Percentiles rank a stretch among this genome's conserved stretches.
Conservation (phyloP, 139 green algal genomes). For the Astrephomene gubernaculifera region DNA sequence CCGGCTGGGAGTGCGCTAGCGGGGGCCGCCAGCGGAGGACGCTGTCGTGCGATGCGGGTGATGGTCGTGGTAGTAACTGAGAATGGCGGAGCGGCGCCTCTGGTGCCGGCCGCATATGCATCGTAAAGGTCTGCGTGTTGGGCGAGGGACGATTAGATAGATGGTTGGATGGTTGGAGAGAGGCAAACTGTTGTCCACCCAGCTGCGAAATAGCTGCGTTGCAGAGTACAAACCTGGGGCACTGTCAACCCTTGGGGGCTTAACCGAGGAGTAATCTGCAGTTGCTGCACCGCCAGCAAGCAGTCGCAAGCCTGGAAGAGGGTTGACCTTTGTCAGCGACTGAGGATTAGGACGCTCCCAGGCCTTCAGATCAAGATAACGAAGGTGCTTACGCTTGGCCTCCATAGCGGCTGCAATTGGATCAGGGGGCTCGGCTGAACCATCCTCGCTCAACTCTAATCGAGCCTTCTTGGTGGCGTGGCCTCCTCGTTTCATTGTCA, state of each 20-base stretch:
- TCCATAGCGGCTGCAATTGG: slow-evolving; percentile 23
- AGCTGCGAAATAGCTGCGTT: too few species aligned
- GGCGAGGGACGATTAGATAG: too few species aligned
- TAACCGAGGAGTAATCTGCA: background rate
- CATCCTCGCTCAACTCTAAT: background rate
- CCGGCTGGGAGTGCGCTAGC: too few species aligned
- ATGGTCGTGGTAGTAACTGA: slow-evolving; percentile 16
- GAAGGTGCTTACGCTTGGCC: slow-evolving; percentile 15
- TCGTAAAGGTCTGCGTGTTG: background rate
- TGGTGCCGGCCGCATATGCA: background rate
- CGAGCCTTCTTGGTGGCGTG: slow-evolving; percentile 12
- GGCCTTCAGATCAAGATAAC: background rate
- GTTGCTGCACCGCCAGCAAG: background rate
- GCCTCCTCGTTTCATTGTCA: background rate
- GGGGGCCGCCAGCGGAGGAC: background rate
- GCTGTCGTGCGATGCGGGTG: background rate
- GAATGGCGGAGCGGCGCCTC: background rate
- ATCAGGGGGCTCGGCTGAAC: background rate
- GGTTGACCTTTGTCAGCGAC: background rate
- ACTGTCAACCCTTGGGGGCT: slow-evolving; percentile 7
- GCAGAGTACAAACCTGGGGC: slow-evolving; percentile 6
- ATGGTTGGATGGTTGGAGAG: too few species aligned
- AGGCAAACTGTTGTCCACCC: too few species aligned
- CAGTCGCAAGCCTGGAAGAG: slow-evolving; percentile 25
- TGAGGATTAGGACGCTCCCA: background rate